These are phyloP conservation scores for Leccinum uliginosum DNA, from an alignment of 768 basidiomycete genomes.

Conservation along the genomic window DNA sequence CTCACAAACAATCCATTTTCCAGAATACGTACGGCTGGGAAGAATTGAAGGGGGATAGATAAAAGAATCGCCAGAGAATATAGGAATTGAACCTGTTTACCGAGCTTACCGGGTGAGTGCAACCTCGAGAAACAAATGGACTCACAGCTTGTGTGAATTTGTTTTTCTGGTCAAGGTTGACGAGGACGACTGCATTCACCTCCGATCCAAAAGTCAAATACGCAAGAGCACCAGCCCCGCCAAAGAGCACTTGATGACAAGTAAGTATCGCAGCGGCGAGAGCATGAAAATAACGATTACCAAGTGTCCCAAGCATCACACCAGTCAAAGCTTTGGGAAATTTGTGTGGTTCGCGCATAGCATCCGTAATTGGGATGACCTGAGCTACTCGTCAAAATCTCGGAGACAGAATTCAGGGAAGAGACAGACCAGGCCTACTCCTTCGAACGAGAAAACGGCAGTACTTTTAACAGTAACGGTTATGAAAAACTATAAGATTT, in stretches of 20 bases:
- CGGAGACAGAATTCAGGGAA: background rate
- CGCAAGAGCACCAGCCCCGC: slow-evolving; percentile 80
- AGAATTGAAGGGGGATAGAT: slow-evolving; percentile 91
- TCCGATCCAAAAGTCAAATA: slow-evolving; percentile 86
- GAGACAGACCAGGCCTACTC: slow-evolving; percentile 77
- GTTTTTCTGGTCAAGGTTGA: slow-evolving; percentile 82
- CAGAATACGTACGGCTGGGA: slow-evolving; percentile 96
- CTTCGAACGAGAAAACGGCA: slow-evolving; percentile 98
- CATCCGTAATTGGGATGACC: slow-evolving; percentile 94
- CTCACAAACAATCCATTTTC: slow-evolving; percentile 91
- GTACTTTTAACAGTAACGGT: slow-evolving; percentile 49
- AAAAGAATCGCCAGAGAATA: slow-evolving; percentile 92
- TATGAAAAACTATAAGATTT: background rate
- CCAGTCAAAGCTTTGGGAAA: slow-evolving; percentile 85
- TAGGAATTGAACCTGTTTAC: slow-evolving; percentile 65
- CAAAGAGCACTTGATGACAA: slow-evolving; percentile 62
- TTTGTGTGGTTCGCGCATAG: slow-evolving; percentile 93
- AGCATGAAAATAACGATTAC: slow-evolving; percentile 36
- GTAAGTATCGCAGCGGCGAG: slow-evolving; percentile 3
- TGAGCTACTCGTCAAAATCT: slow-evolving; percentile 24
- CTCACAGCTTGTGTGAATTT: slow-evolving; percentile 84
- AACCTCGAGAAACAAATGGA: slow-evolving; percentile 21
- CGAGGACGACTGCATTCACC: slow-evolving; percentile 89
- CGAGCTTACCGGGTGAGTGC: background rate
- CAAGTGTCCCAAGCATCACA: slow-evolving; percentile 83